phyloP scores from a whole-genome alignment of 2,329 filamentous ascomycete species.

The Sphaerostilbella broomeana region DNA sequence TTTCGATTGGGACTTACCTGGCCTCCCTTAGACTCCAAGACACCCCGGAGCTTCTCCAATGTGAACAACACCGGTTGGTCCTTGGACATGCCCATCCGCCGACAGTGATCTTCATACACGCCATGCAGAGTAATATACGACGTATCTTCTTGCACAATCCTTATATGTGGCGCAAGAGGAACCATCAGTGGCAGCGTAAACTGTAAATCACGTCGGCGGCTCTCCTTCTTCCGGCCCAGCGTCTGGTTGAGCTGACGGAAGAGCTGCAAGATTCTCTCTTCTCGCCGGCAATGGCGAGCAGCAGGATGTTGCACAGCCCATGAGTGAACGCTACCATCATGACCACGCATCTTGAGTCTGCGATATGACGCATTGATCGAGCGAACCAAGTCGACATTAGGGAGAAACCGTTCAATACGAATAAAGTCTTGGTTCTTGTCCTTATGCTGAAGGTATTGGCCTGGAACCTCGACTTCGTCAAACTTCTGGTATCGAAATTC shows the following conservation, averaged over 20 bases:
- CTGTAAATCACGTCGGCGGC: conserved; percentile 83
- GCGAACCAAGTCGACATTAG: conserved; percentile 87
- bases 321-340: conserved; percentile 93
- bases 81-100: conserved; percentile 79
- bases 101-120: conserved; percentile 93
- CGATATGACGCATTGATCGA: conserved; percentile 88
- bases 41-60: conserved; percentile 82
- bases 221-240: conserved; percentile 88
- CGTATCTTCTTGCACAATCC: conserved; percentile 90
- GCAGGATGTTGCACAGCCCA: conserved; percentile 97
- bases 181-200: conserved; percentile 96
- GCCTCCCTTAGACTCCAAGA: conserved; percentile 60
- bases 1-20: conserved; percentile 36
- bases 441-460: conserved; percentile 93
- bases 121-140: conserved; percentile 92
- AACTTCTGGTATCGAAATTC: conserved; percentile 98
- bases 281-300: conserved; percentile 81
- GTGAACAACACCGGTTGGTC: conserved; percentile 93
- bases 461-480: conserved; percentile 95
- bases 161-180: conserved; percentile 86
- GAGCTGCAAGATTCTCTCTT: conserved; percentile 90
- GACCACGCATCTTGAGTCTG: conserved; percentile 89
- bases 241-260: conserved; percentile 97
- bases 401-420: conserved; percentile 92
- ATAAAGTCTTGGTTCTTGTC: conserved; percentile 99